Evolutionary conservation across 768 basidiomycete genomes (phyloP).

Genomic region (Lentinula detonsa): DNA sequence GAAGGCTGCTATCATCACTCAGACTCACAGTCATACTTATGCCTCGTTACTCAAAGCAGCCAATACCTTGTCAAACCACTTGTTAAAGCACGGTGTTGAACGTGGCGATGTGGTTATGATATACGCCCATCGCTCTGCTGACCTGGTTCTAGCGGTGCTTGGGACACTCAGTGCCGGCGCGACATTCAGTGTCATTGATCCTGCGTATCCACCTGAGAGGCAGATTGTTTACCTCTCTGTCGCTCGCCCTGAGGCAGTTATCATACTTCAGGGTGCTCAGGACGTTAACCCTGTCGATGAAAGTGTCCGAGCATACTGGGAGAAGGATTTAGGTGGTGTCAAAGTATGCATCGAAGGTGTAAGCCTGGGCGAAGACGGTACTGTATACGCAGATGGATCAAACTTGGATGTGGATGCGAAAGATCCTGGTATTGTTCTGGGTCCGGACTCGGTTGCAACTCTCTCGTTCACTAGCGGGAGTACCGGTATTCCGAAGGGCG

Average conservation of each 20-base stretch:
- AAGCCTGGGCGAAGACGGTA: constrained; percentile 67
- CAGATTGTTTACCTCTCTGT: constrained; percentile 93
- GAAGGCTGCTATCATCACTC: constrained; percentile 75
- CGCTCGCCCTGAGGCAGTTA: constrained; percentile 83
- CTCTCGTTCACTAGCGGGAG: constrained; percentile 96
- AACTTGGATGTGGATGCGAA: constrained; percentile 59
- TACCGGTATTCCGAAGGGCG: constrained; percentile 98
- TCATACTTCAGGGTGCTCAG: constrained; percentile 90
- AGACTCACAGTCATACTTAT: constrained; percentile 71
- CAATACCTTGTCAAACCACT: constrained; percentile 86
- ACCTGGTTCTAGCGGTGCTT: constrained; percentile 96
- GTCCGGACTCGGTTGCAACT: constrained; percentile 94
- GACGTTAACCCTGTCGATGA: constrained; percentile 49
- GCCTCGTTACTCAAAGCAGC: constrained; percentile 74
- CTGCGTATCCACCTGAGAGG: constrained; percentile 90
- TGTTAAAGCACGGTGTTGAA: constrained; percentile 79
- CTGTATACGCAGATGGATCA: constrained; percentile 40
- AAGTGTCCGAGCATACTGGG: constrained; percentile 78
- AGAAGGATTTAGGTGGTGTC: constrained; percentile 44
- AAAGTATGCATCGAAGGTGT: constrained; percentile 89
- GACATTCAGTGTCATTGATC: constrained; percentile 96
- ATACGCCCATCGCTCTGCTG: constrained; percentile 93
- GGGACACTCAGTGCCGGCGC: constrained; percentile 94
- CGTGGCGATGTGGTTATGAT: constrained; percentile 97
- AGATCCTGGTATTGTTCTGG: constrained; percentile 78